Evolutionary conservation across 371 early-diverging fungal species (phyloP).

Genomic region (Circinella umbellata): DNA sequence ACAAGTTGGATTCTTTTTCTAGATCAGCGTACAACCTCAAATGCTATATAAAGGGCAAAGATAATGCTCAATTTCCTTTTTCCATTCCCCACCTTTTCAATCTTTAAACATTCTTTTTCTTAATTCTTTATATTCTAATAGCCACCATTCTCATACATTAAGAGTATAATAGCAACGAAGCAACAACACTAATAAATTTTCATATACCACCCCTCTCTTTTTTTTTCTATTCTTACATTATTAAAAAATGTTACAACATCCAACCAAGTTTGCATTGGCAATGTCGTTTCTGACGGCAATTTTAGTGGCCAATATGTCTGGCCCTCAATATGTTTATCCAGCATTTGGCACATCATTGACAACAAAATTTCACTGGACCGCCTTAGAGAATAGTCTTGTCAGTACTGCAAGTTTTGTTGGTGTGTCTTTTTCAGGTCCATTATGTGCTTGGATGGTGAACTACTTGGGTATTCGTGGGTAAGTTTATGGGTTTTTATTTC

Average conservation of each 20-base stretch:
- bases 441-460: conserved; percentile 48
- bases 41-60: conserved; percentile 3
- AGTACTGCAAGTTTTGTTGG: conserved; percentile 53
- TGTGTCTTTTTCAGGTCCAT: conserved; percentile 50
- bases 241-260: conserved; percentile 9
- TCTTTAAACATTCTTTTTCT: neutral
- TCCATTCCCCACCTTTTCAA: neutral
- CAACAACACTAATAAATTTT: neutral
- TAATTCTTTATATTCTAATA: neutral
- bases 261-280: conserved; percentile 9
- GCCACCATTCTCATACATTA: neutral
- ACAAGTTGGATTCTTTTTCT: neutral
- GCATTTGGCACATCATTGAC: conserved; percentile 43
- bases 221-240: too few species aligned
- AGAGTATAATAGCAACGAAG: neutral
- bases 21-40: conserved; percentile 3
- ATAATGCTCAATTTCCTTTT: conserved; percentile 2
- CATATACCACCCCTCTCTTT: conserved; percentile 1
- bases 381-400: conserved; percentile 48
- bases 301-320: conserved; percentile 47
- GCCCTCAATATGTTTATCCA: conserved; percentile 55
- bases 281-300: conserved; percentile 40
- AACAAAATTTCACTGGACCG: conserved; percentile 42
- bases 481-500: neutral
- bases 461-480: conserved; percentile 36